phyloP scores from a whole-genome alignment of 208 protist species.

The Acanthamoeba lenticulata region DNA sequence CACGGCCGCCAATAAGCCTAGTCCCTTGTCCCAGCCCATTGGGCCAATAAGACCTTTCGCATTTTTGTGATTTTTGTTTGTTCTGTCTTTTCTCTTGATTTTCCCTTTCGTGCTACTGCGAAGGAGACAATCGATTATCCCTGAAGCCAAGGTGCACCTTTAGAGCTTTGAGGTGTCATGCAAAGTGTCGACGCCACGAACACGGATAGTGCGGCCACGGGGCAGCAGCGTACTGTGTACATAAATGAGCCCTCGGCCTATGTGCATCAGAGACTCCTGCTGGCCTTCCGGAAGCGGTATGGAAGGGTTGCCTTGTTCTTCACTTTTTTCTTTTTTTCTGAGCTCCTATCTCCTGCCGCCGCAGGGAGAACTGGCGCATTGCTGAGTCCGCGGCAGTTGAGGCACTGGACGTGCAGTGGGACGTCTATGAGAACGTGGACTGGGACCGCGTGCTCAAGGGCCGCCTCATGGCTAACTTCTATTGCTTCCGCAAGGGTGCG shows the following conservation, averaged over 20 bases:
- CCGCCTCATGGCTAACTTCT: constrained; percentile 47
- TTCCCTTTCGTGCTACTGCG: too few species aligned
- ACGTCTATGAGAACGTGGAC: constrained; percentile 20
- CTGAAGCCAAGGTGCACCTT: too few species aligned
- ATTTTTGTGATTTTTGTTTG: too few species aligned
- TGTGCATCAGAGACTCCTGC: background rate
- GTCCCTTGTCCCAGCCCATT: too few species aligned
- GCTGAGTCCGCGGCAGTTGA: background rate
- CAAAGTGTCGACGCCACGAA: background rate
- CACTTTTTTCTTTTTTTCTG: background rate
- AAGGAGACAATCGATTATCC: too few species aligned
- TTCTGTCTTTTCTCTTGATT: too few species aligned
- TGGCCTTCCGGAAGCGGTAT: background rate
- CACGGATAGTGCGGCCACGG: too few species aligned
- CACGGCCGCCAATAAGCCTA: too few species aligned
- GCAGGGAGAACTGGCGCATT: constrained; percentile 4
- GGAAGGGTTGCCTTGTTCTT: background rate
- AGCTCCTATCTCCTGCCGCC: too few species aligned
- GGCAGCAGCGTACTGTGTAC: background rate
- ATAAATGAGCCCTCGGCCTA: background rate
- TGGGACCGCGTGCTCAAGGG: constrained; percentile 53
- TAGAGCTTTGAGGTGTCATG: too few species aligned
- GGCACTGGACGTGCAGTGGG: constrained; percentile 21
- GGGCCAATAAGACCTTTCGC: too few species aligned
- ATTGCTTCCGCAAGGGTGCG: constrained; percentile 40